Evolutionary conservation across 164 flowering plant species (phyloP).

Genomic region (Kalanchoe fedtschenkoi): DNA sequence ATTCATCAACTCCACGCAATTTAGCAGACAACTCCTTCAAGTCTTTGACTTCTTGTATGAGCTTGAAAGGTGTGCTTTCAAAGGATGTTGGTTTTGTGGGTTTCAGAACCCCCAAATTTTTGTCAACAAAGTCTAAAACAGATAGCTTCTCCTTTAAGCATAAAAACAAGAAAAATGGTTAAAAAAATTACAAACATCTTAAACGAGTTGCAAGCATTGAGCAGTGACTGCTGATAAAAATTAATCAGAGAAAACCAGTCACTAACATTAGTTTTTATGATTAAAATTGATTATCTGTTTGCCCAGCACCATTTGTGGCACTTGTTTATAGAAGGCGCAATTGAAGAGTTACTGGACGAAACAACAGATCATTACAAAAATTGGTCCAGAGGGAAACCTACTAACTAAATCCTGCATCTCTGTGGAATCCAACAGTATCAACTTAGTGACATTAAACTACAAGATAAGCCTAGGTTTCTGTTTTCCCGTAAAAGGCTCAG

Average conservation of each 20-base stretch:
- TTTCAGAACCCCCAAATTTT: slow-evolving; percentile 21
- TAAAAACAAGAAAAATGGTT: slow-evolving; percentile 4
- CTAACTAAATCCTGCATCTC: too few species aligned
- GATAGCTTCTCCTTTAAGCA: slow-evolving; percentile 54
- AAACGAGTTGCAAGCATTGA: not conserved
- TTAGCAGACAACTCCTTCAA: slow-evolving; percentile 75
- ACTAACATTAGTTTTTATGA: too few species aligned
- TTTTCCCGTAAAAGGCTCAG: not conserved
- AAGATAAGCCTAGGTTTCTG: too few species aligned
- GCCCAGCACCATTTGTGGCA: too few species aligned
- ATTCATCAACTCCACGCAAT: slow-evolving; percentile 55
- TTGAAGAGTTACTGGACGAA: too few species aligned
- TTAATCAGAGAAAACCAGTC: not conserved
- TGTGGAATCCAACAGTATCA: too few species aligned
- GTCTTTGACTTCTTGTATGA: slow-evolving; percentile 69
- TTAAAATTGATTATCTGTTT: too few species aligned
- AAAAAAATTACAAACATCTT: not conserved
- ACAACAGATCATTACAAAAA: not conserved
- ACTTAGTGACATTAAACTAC: too few species aligned
- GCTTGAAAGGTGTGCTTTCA: slow-evolving; percentile 62
- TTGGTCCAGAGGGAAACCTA: too few species aligned
- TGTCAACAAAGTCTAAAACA: slow-evolving; percentile 64
- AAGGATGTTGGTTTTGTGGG: slow-evolving; percentile 47
- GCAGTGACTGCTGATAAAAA: not conserved
- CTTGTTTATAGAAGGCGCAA: too few species aligned